Conservation (phyloP, 2,329 filamentous ascomycete species). For the Venturia aucupariae region DNA sequence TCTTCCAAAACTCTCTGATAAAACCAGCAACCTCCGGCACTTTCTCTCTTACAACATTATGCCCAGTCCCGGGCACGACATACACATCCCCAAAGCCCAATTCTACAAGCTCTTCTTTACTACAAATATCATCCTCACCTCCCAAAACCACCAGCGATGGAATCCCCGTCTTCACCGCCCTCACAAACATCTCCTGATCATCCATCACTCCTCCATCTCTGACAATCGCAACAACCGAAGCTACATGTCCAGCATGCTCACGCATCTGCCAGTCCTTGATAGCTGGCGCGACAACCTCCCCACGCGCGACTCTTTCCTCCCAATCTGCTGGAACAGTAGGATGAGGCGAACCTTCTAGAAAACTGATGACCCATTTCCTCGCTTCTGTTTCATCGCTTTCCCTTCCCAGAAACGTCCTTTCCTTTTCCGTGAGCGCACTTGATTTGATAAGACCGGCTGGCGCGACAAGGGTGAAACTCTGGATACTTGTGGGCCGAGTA, state of each 20-base stretch:
- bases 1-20: constrained; percentile 26
- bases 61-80: constrained; percentile 31
- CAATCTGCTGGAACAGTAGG: constrained; percentile 37
- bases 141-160: constrained; percentile 28
- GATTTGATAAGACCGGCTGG: constrained; percentile 36
- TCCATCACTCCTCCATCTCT: constrained; percentile 38
- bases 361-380: constrained; percentile 29
- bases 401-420: constrained; percentile 21
- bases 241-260: constrained; percentile 37
- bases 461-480: constrained; percentile 35
- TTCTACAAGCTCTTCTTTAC: constrained; percentile 23
- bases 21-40: constrained; percentile 28
- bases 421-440: constrained; percentile 21
- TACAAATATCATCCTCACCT: constrained; percentile 29
- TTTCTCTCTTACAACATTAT: constrained; percentile 32
- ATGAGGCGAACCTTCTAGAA: constrained; percentile 34
- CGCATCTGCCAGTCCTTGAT: constrained; percentile 40
- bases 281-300: constrained; percentile 40
- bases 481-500: constrained; percentile 22
- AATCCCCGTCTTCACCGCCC: constrained; percentile 22
- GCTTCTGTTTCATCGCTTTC: constrained; percentile 26
- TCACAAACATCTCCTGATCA: constrained; percentile 25
- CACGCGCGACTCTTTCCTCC: constrained; percentile 32
- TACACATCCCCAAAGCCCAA: constrained; percentile 28
- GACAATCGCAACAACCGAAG: constrained; percentile 38